Conservation (phyloP, 139 green algal species). For the Volvox africanus region DNA sequence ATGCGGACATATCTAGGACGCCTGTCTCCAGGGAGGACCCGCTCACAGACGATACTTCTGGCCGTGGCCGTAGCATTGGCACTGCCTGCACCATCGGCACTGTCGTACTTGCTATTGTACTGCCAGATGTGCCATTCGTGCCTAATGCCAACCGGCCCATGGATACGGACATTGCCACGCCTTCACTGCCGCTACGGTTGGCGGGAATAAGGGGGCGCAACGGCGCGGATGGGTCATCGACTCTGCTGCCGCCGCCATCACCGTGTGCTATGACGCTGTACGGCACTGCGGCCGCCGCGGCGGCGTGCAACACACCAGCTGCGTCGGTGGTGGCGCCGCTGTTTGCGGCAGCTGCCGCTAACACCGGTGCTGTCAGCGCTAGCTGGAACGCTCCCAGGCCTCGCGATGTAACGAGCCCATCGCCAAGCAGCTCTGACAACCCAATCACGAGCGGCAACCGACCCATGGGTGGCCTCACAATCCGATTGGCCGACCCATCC, state of each 20-base stretch:
- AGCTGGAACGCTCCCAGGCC: conserved; percentile 37
- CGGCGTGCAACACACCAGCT: not conserved
- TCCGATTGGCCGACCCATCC: not conserved
- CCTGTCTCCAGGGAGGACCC: conserved; percentile 1
- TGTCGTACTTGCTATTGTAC: not conserved
- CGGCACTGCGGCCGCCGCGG: not conserved
- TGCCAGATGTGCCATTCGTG: not conserved
- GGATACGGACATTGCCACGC: no score
- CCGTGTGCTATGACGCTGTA: not conserved
- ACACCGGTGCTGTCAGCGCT: not conserved
- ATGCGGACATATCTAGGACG: conserved; percentile 66
- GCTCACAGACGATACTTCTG: not conserved
- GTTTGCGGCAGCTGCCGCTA: not conserved
- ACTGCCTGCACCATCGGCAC: not conserved
- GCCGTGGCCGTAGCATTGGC: no score
- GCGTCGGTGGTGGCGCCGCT: not conserved
- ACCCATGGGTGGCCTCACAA: not conserved
- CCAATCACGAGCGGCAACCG: conserved; percentile 37
- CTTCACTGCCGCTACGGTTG: no score
- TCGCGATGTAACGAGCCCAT: conserved; percentile 9
- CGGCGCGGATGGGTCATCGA: not conserved
- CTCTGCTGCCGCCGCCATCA: not conserved
- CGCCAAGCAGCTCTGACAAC: not conserved
- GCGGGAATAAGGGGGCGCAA: not conserved
- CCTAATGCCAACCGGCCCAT: no score